Percentiles rank a stretch among this genome's conserved stretches.
These are phyloP conservation scores for Aspergillus hiratsukae DNA, from an alignment of 2,329 filamentous ascomycete genomes.

Conservation along the genomic window DNA sequence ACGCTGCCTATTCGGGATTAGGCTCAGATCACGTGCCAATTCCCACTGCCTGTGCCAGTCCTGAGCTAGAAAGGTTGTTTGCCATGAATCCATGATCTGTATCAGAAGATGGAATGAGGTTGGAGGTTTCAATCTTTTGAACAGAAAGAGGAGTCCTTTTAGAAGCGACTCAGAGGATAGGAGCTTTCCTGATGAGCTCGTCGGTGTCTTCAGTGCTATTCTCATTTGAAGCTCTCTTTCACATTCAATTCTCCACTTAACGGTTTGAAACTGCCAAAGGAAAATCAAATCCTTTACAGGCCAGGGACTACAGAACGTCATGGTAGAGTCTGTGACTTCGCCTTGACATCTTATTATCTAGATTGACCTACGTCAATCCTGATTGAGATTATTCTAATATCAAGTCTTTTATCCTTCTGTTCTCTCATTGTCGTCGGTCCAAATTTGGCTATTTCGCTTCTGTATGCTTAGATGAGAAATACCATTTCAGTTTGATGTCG, in stretches of 20 bases:
- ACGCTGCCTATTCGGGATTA: constrained; percentile 16
- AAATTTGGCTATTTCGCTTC: not conserved
- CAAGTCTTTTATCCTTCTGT: not conserved
- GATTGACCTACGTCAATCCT: not conserved
- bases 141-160: not conserved
- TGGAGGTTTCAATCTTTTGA: not conserved
- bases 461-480: not conserved
- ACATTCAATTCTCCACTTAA: not conserved
- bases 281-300: not conserved
- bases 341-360: not conserved
- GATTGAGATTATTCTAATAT: not conserved
- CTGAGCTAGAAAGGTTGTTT: not conserved
- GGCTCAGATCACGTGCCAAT: constrained; percentile 13
- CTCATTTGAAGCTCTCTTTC: no score
- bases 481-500: constrained; percentile 14
- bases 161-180: not conserved
- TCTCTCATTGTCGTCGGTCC: not conserved
- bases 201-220: not conserved
- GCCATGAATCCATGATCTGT: not conserved
- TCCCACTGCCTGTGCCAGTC: not conserved
- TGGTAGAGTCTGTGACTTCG: not conserved
- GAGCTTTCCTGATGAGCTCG: not conserved
- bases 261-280: not conserved
- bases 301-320: not conserved
- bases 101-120: not conserved